Percentiles rank a stretch among this genome's conserved stretches.
phyloP scores from a whole-genome alignment of 257 asterid genomes.

The Marsdenia floribunda region DNA sequence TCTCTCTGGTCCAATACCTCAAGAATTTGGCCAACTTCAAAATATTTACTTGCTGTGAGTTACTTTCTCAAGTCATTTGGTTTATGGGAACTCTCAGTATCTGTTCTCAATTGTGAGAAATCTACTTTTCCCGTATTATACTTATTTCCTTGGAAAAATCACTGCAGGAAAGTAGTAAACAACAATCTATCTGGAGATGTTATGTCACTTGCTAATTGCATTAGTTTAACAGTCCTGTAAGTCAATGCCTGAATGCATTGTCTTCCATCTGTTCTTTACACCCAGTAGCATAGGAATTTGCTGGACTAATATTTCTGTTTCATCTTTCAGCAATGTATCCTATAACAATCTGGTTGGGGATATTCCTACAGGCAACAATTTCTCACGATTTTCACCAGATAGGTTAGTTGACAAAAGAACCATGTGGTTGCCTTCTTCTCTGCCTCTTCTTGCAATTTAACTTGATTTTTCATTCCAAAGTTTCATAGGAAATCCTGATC shows the following conservation, averaged over 20 bases:
- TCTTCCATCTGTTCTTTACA: not conserved
- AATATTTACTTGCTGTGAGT: constrained; percentile 78
- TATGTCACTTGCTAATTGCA: constrained; percentile 57
- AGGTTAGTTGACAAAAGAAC: constrained; percentile 24
- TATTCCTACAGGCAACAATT: constrained; percentile 81
- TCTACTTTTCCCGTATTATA: not conserved
- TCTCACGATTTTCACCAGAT: constrained; percentile 80
- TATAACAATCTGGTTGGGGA: constrained; percentile 72
- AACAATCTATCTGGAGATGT: constrained; percentile 88
- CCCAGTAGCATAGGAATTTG: not conserved
- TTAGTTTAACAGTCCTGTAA: constrained; percentile 72
- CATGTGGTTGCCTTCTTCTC: not conserved
- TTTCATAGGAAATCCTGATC: constrained; percentile 76
- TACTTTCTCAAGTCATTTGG: not conserved
- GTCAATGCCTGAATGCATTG: constrained; percentile 20
- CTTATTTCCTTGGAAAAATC: not conserved
- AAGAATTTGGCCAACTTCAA: constrained; percentile 85
- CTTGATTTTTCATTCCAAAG: constrained; percentile 24
- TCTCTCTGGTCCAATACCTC: constrained; percentile 77
- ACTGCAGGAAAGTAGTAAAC: constrained; percentile 58
- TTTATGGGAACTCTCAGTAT: not conserved
- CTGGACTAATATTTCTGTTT: not conserved
- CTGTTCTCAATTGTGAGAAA: not conserved
- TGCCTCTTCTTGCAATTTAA: not conserved
- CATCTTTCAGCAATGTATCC: constrained; percentile 65